Conservation (phyloP, 106 monocot genomes). For the Apostasia shenzhenica region DNA sequence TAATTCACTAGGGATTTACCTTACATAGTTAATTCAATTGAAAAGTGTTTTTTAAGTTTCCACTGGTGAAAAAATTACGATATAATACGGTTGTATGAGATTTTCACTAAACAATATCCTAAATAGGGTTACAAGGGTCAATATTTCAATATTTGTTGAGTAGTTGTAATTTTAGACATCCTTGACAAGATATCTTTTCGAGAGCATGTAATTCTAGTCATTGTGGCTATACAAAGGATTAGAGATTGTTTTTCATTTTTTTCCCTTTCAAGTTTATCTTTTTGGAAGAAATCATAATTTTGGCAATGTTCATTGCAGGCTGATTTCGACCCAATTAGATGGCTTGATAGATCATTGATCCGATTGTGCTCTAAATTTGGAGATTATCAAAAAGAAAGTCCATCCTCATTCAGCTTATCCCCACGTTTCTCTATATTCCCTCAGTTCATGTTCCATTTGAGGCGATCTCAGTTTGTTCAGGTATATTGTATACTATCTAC, state of each 20-base stretch:
- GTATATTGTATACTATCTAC: slow-evolving; percentile 18
- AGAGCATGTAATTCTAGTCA: too few species aligned
- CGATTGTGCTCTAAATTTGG: slow-evolving; percentile 88
- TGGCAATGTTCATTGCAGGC: slow-evolving; percentile 33
- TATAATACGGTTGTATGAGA: too few species aligned
- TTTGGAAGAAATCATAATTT: not conserved
- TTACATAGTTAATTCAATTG: too few species aligned
- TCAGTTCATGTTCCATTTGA: slow-evolving; percentile 88
- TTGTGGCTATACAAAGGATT: too few species aligned
- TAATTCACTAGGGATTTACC: too few species aligned
- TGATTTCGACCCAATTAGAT: slow-evolving; percentile 96
- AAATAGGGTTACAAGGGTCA: too few species aligned
- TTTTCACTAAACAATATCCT: too few species aligned
- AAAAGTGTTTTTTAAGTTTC: too few species aligned
- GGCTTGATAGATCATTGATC: slow-evolving; percentile 91
- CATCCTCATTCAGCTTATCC: slow-evolving; percentile 87
- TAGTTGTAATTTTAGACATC: too few species aligned
- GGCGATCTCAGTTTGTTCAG: slow-evolving; percentile 99
- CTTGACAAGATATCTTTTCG: too few species aligned
- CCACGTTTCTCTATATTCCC: slow-evolving; percentile 93
- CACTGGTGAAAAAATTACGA: too few species aligned
- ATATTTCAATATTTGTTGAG: too few species aligned
- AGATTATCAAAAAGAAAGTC: slow-evolving; percentile 83
- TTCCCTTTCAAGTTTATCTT: not conserved
- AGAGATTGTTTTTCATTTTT: not conserved